Base-by-base conservation (phyloP, 352 stramenopile species). In the Phytophthora uliginosa region DNA sequence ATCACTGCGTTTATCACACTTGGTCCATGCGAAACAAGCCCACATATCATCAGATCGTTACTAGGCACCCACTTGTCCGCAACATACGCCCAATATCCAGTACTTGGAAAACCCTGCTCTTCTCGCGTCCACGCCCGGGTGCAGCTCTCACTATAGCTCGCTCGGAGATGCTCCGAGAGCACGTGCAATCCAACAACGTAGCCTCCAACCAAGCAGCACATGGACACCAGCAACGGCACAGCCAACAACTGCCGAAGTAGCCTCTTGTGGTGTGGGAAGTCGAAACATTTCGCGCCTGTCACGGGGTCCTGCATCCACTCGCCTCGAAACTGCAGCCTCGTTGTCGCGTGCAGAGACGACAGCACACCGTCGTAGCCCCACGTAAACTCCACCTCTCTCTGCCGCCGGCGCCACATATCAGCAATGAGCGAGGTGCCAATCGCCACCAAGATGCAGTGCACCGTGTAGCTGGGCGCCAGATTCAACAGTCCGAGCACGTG, bases 61-160 rank as follows among this genome's bases (percentile, higher is more conserved):
- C 50, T 66, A 83, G 84, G 72, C 92, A 97, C 55, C 97, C 78
- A 62, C 93, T 64, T 55, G 82, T 83, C 58, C 94, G 85, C 34
- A 80, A 83, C 9, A 28, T 66, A 66, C 18, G 28, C 26, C 68
- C 66, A 77, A 47, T 67, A 71, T 7, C 40, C 59, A 42, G 22
- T 15, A 95, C 55, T 10, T 63, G 70, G 56, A 45, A 65, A 52
- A 56, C 71, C 51, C 63, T 36, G 22, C 76, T 54, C 52, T 31
- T 64, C 10, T 57, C 12, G 31, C 50, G 28, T 17, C 36, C 33
- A 51, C 2, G 54, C 15, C 12, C 63, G 55, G 3, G 12, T 42
- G 52, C 74, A 89, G 38, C 74, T 88, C 13, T 69, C 66, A 7
- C 71, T 83, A 45, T 82, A 88, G 17, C 38, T 58, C 15, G 63